Evolutionary conservation across 176 grass and related monocot species (phyloP), one percentile per base, ranked within the genome.

Genomic region (Otatea glauca): DNA sequence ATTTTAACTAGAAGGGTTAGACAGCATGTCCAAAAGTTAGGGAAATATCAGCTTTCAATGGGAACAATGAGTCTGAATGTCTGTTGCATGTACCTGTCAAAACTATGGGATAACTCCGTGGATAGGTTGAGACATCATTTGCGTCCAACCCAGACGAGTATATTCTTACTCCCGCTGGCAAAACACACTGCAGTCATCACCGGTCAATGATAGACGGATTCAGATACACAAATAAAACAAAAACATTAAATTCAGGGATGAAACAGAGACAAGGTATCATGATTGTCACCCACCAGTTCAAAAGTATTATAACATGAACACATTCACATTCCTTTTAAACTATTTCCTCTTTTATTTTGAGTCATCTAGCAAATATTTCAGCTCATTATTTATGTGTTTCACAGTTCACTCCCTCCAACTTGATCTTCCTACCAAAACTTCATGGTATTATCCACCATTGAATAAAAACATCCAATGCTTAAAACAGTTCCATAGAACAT

Each of bases 81-180:
- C 3, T 2, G 48, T 50, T 58, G 16, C 14, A 64, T 72, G n/a
- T 95, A 99, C 96, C 96, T 87, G 96, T 99, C 88, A 99, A 85
- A 87, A 99, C 96, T 85, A 99, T 99, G 43, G 96, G 96, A 88
- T 99, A 99, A 77, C 90, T 99, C 24, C 88, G 90, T 69, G 96
- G 93, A 74, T 92, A 94, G 11, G 91, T 96, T 43, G 86, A 87
- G 61, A 87, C 72, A 85, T 99, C 93, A 78, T 94, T 83, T 5
- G 74, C 56, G 43, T 94, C 88, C 41, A 94, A 82, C 53, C 96
- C 90, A 65, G 90, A 99, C 51, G 96, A 91, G 82, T 99, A 96
- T 87, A 99, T 96, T 67, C 84, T 94, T 70, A 99, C 96, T 56
- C 96, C 96, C n/a, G 96, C 96, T 75, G 96, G 96, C 88, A 99